Evolutionary conservation across 495 filamentous ascomycete species (phyloP).

Genomic region (Hyaloscypha variabilis): DNA sequence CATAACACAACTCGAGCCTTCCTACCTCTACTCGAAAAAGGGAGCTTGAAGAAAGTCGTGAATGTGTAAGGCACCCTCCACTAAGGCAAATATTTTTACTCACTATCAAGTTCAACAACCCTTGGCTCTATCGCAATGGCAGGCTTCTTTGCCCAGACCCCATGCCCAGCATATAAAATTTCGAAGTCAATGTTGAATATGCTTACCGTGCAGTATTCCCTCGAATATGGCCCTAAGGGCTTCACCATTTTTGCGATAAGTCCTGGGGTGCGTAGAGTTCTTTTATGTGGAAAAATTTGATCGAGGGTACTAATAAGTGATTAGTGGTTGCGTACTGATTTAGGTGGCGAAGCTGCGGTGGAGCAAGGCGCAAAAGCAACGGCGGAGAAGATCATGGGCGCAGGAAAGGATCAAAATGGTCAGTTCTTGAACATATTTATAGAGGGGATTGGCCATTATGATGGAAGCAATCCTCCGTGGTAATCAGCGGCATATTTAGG

Average conservation of each 20-base stretch:
- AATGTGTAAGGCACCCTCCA: slow-evolving; percentile 44
- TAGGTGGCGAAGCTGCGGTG: slow-evolving; percentile 48
- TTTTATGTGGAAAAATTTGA: background rate
- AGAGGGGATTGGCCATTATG: slow-evolving; percentile 46
- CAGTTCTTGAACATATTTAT: slow-evolving; percentile 48
- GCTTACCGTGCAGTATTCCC: slow-evolving; percentile 50
- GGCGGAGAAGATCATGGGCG: slow-evolving; percentile 46
- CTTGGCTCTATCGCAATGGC: slow-evolving; percentile 46
- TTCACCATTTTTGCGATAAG: slow-evolving; percentile 48
- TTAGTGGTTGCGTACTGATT: slow-evolving; percentile 54
- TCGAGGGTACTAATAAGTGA: slow-evolving; percentile 17
- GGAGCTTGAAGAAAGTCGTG: slow-evolving; percentile 45
- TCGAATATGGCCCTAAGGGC: slow-evolving; percentile 41
- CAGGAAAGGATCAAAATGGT: slow-evolving; percentile 43
- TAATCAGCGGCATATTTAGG: too few relatives aligned
- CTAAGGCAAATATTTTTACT: background rate
- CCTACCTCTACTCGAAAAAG: slow-evolving; percentile 48
- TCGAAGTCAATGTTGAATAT: slow-evolving; percentile 54
- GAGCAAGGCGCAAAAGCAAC: slow-evolving; percentile 46
- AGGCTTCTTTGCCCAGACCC: slow-evolving; percentile 21
- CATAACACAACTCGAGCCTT: slow-evolving; percentile 48
- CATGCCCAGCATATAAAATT: slow-evolving; percentile 51
- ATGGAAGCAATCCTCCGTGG: slow-evolving; percentile 41
- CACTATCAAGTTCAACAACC: slow-evolving; percentile 35
- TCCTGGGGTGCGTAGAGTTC: slow-evolving; percentile 48